Evolutionary conservation across 2,329 filamentous ascomycete species (phyloP), one percentile per base, ranked within the genome.

Genomic region (Pseudodiploospora longispora): DNA sequence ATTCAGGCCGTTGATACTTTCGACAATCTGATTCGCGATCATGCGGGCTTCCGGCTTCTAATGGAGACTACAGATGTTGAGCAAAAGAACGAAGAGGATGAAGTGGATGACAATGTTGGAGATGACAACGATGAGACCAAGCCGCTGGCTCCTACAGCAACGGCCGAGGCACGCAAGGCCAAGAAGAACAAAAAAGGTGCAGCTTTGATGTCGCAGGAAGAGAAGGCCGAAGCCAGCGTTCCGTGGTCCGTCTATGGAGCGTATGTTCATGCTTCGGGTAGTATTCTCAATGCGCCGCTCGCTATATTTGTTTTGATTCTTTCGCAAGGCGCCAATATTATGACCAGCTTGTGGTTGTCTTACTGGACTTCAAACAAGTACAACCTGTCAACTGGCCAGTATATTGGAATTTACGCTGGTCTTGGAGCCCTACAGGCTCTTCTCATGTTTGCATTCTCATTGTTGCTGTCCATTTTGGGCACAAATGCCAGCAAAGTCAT

Each of bases 321-420:
- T 8, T 82, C 86, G 0, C 89, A 95, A 58, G 87, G 83, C 6
- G 77, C 85, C 49, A 96, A 95, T 58, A 91, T 97, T 51, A 75
- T 80, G 52, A 95, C 89, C 9, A 90, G 85, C 57, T 67, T 97
- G 43, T 97, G 91, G 91, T 76, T 97, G 1, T 93, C 89, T 1
- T 97, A 82, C 68, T 97, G 91, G 91, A 94, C 87, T 1, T 87
- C 85, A 1, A 66, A 88, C 61, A 83, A 85, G 58, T 95, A 84
- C 52, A 69, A 73, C 6, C 77, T 84, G 47, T 71, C 75, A 0
- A 77, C 70, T 9, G 87, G 83, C 2, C 66, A 74, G 29, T 95
- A 95, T 58, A 87, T 88, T 53, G 82, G 81, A 48, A 66, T 77
- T 9, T 83, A 83, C 44, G 86, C 85, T 4, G 84, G 70, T 1